These are phyloP conservation scores for Draba incana DNA, from an alignment of 345 rosid genomes.

Conservation along the genomic window DNA sequence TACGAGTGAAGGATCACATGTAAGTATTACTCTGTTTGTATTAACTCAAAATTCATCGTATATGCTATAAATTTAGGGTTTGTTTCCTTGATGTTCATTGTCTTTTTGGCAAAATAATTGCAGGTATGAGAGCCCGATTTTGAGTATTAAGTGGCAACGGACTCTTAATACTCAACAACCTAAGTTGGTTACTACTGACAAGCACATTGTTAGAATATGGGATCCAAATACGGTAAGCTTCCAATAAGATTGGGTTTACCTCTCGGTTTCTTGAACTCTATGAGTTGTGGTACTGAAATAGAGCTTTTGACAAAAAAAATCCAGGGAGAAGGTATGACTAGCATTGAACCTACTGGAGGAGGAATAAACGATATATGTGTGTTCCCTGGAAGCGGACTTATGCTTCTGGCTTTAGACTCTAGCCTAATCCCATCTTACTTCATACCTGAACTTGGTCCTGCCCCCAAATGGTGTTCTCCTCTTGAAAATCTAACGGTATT, in stretches of 20 bases:
- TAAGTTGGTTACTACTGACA: conserved; percentile 78
- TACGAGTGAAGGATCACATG: conserved; percentile 91
- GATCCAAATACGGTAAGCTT: conserved; percentile 84
- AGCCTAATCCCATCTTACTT: conserved; percentile 88
- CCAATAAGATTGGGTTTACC: neutral
- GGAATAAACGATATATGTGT: conserved; percentile 86
- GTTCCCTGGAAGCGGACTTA: conserved; percentile 81
- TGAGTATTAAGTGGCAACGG: conserved; percentile 91
- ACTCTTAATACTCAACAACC: conserved; percentile 77
- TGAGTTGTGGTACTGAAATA: neutral
- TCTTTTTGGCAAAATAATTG: conserved; percentile 17
- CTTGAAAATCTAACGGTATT: conserved; percentile 83
- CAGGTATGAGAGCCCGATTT: conserved; percentile 91
- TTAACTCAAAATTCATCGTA: neutral
- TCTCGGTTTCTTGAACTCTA: neutral
- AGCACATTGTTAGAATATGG: conserved; percentile 90
- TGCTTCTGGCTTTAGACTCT: conserved; percentile 82
- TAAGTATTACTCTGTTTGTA: conserved; percentile 45
- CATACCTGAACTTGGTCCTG: conserved; percentile 92
- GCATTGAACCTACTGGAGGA: conserved; percentile 89
- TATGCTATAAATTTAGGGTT: conserved; percentile 1
- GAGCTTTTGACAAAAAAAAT: conserved; percentile 8
- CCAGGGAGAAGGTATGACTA: conserved; percentile 91
- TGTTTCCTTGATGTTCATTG: conserved; percentile 19
- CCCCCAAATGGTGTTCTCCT: conserved; percentile 89